Evolutionary conservation across 129 eudicot genomes (phyloP).

Genomic region (Escallonia rubra): DNA sequence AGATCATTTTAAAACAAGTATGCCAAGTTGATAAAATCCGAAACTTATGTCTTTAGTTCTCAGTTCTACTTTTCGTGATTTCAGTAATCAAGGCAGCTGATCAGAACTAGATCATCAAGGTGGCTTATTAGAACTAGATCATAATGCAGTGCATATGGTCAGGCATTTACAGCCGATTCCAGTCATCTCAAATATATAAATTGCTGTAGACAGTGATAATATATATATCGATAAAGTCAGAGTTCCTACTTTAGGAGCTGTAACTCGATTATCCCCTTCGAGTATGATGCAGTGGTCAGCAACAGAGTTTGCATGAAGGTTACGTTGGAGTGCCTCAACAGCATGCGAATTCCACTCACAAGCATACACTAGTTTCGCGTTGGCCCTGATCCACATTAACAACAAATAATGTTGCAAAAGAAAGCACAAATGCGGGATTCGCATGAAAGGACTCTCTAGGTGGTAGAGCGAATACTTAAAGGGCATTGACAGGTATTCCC

Average conservation of each 20-base stretch:
- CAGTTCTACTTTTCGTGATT: no score
- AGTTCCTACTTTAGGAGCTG: conserved; percentile 69
- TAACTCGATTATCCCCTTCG: conserved; percentile 89
- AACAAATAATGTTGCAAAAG: neutral
- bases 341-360: conserved; percentile 99
- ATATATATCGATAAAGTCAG: neutral
- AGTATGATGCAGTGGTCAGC: conserved; percentile 86
- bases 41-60: no score
- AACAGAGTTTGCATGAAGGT: conserved; percentile 68
- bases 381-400: conserved; percentile 48
- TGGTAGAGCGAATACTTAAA: no score
- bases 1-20: no score
- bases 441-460: neutral
- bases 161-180: no score
- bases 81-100: no score
- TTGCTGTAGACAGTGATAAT: no score
- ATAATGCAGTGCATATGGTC: no score
- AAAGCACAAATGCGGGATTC: neutral
- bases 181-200: no score
- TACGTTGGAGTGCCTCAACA: conserved; percentile 78
- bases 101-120: no score
- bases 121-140: no score
- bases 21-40: no score
- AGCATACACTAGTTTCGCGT: conserved; percentile 82
- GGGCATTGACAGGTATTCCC: neutral